Evolutionary conservation across 2,329 filamentous ascomycete genomes (phyloP).

Genomic region (Penicillium fuscoglaucum): DNA sequence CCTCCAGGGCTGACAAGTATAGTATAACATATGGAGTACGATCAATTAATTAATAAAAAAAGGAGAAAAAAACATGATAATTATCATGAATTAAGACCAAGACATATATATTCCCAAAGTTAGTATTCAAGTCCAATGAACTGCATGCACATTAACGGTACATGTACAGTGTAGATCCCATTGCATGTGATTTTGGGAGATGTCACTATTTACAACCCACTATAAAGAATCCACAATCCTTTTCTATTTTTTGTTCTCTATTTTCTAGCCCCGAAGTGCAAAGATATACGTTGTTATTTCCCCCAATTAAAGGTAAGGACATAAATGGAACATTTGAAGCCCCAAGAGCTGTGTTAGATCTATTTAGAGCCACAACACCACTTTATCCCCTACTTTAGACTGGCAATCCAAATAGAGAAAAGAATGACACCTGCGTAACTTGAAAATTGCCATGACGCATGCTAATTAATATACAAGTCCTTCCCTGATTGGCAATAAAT

Average conservation of each 20-base stretch:
- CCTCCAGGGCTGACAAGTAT: neutral
- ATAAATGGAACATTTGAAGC: neutral
- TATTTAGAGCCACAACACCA: neutral
- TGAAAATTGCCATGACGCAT: neutral
- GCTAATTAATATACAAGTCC: neutral
- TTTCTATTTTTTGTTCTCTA: neutral
- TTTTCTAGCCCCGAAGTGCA: neutral
- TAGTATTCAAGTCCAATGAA: neutral
- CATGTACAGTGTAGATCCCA: neutral
- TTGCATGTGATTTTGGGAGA: neutral
- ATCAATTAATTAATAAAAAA: neutral
- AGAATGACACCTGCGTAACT: neutral
- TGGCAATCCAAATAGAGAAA: neutral
- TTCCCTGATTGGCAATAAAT: neutral
- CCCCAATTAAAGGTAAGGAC: neutral
- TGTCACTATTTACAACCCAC: neutral
- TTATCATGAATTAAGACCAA: neutral
- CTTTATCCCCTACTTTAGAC: too few relatives aligned
- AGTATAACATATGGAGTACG: neutral
- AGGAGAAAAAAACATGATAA: neutral
- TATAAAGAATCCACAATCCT: neutral
- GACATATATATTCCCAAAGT: neutral
- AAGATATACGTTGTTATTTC: neutral
- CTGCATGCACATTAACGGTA: too few relatives aligned
- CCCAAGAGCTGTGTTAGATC: neutral